phyloP scores from a whole-genome alignment of 2,329 filamentous ascomycete species.

The Verticillium albo-atrum region DNA sequence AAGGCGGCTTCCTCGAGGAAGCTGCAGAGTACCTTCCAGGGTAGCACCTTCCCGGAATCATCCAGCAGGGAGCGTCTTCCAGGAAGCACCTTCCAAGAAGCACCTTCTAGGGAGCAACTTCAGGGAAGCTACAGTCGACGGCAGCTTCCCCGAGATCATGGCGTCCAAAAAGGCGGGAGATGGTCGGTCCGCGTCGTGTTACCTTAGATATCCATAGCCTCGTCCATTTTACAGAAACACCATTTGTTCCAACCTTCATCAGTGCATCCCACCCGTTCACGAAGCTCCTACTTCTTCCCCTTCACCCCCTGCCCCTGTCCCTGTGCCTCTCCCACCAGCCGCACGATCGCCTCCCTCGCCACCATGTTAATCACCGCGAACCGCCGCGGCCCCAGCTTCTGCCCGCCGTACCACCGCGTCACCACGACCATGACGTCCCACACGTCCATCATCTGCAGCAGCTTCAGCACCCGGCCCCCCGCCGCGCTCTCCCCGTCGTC shows the following conservation, averaged over 20 bases:
- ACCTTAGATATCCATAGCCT: neutral
- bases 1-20: no score
- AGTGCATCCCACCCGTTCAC: constrained; percentile 3
- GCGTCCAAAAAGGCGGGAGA: no score
- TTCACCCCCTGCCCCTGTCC: constrained; percentile 34
- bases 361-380: constrained; percentile 88
- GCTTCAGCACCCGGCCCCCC: constrained; percentile 75
- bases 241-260: neutral
- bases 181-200: no score
- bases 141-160: no score
- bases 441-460: constrained; percentile 92
- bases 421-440: constrained; percentile 94
- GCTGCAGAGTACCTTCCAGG: no score
- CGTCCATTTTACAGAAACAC: neutral
- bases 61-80: no score
- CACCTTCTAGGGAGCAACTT: no score
- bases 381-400: constrained; percentile 80
- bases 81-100: no score
- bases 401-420: constrained; percentile 90
- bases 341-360: constrained; percentile 76
- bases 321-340: constrained; percentile 60
- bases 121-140: no score
- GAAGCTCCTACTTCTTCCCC: constrained; percentile 18
- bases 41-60: no score
- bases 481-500: constrained; percentile 96